These are phyloP conservation scores for Claviceps sp. DNA, from an alignment of 2,329 filamentous ascomycete genomes.

Conservation along the genomic window DNA sequence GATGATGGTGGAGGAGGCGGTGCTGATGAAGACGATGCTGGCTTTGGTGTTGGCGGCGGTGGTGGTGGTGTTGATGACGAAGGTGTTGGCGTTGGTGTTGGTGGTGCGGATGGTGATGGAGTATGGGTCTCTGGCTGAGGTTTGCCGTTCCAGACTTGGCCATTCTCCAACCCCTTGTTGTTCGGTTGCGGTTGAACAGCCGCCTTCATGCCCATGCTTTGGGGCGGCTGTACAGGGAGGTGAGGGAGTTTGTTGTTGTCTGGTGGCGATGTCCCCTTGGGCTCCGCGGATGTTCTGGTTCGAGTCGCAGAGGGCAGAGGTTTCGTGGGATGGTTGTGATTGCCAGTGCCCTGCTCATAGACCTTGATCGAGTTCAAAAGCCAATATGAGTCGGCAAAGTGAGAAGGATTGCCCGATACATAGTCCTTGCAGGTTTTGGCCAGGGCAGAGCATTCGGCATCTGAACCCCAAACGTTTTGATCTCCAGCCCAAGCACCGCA, in stretches of 20 bases:
- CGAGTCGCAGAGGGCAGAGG: not conserved
- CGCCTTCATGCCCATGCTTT: too few relatives aligned
- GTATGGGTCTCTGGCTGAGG: not conserved
- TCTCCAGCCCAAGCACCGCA: conserved; percentile 78
- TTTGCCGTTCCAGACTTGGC: conserved; percentile 1
- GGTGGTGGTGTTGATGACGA: not conserved
- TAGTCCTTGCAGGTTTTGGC: conserved; percentile 57
- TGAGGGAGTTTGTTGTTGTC: not conserved
- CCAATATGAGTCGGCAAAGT: conserved; percentile 66
- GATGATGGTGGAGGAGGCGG: not conserved
- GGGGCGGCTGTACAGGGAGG: not conserved
- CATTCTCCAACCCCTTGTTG: not conserved
- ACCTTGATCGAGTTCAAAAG: conserved; percentile 58
- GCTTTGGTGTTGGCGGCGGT: not conserved
- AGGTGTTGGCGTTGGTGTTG: too few relatives aligned
- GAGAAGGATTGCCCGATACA: conserved; percentile 55
- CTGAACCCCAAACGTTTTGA: conserved; percentile 40
- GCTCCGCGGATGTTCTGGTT: not conserved
- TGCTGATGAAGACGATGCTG: too few relatives aligned
- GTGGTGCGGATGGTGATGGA: not conserved
- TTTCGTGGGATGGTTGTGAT: not conserved
- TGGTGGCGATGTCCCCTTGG: not conserved
- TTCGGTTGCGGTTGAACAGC: not conserved
- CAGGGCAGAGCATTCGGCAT: conserved; percentile 43
- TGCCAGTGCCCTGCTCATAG: conserved; percentile 23